These are phyloP conservation scores for Coemansia sp. DNA, from an alignment of 192 early-diverging fungal genomes.

Conservation along the genomic window DNA sequence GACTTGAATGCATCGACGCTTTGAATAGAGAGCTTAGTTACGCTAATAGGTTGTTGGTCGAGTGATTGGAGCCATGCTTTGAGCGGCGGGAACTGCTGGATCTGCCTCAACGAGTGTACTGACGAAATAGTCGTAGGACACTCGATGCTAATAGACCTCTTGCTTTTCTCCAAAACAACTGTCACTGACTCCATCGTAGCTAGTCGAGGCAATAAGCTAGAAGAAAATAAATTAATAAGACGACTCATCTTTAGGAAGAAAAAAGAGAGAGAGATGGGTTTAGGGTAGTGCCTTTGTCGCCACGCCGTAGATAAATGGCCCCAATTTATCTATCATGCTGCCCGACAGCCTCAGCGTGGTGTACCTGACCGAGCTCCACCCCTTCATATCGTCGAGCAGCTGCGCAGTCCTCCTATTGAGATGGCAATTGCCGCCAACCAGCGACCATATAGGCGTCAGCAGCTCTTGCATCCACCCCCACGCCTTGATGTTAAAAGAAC, in stretches of 20 bases:
- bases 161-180: constrained; percentile 5
- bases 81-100: constrained; percentile 36
- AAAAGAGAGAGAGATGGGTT: background rate
- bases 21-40: constrained; percentile 63
- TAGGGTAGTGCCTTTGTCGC: constrained; percentile 23
- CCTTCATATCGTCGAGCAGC: constrained; percentile 16
- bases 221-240: background rate
- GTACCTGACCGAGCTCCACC: constrained; percentile 30
- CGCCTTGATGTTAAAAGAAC: background rate
- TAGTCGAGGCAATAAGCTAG: background rate
- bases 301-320: constrained; percentile 34
- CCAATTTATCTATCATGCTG: constrained; percentile 12
- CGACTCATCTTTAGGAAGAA: background rate
- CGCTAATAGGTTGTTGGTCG: background rate
- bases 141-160: constrained; percentile 13
- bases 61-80: constrained; percentile 31
- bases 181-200: constrained; percentile 1
- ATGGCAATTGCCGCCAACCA: constrained; percentile 32
- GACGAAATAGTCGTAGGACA: constrained; percentile 2
- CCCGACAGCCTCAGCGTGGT: background rate
- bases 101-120: constrained; percentile 1
- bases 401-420: constrained; percentile 29
- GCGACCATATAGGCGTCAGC: constrained; percentile 17
- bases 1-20: constrained; percentile 72
- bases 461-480: constrained; percentile 28